phyloP scores from a whole-genome alignment of 179 eudicot genomes.

The Nepenthes alata region DNA sequence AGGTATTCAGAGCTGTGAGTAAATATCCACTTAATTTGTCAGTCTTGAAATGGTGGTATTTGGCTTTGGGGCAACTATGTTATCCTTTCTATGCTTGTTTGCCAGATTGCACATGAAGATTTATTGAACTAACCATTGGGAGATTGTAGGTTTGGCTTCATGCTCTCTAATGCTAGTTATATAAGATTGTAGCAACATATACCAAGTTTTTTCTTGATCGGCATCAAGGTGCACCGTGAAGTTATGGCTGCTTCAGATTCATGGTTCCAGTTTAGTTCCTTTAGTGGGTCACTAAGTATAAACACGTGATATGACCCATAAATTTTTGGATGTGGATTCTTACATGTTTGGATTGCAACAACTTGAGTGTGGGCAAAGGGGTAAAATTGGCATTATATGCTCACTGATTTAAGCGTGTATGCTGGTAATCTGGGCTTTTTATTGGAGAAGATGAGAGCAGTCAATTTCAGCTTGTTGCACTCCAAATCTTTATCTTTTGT shows the following conservation, averaged over 20 bases:
- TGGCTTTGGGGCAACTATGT: no score
- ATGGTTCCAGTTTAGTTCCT: neutral
- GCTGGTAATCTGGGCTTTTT: slow-evolving; percentile 13
- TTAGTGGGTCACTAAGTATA: neutral
- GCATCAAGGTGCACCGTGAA: neutral
- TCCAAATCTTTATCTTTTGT: neutral
- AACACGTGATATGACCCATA: slow-evolving; percentile 1
- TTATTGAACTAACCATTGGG: neutral
- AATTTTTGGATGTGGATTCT: slow-evolving; percentile 5
- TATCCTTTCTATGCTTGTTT: neutral
- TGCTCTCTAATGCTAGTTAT: slow-evolving; percentile 8
- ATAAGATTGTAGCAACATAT: slow-evolving; percentile 1
- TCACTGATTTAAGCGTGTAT: slow-evolving; percentile 12
- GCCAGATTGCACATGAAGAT: slow-evolving; percentile 3
- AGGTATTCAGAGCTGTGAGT: no score
- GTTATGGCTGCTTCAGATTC: neutral
- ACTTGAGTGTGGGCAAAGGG: slow-evolving; percentile 13
- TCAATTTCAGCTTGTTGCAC: slow-evolving; percentile 6
- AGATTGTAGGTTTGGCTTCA: slow-evolving; percentile 6
- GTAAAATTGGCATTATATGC: slow-evolving; percentile 8
- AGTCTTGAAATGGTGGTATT: no score
- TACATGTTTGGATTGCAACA: slow-evolving; percentile 1
- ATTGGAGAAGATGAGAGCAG: slow-evolving; percentile 17
- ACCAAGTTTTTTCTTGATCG: neutral
- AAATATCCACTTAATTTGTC: no score